A percentile compares a stretch with the other conserved stretches of the same genome.
These are phyloP conservation scores for Atalantia buxifolia DNA, from an alignment of 345 rosid species.

Conservation along the genomic window DNA sequence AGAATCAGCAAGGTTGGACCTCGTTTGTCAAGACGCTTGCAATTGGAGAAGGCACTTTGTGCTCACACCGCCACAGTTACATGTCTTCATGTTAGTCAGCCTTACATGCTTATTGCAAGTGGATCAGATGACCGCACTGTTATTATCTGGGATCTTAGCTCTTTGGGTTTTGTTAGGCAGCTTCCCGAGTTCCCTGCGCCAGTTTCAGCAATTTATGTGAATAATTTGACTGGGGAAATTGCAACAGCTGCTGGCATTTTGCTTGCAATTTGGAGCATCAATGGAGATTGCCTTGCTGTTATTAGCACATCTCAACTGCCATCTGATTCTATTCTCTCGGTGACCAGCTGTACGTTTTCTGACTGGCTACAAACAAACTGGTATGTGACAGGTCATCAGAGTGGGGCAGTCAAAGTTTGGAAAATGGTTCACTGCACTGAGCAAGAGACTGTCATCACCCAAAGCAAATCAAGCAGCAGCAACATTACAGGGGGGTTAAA, in stretches of 20 bases:
- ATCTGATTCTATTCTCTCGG: slow-evolving; percentile 86
- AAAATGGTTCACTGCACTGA: slow-evolving; percentile 77
- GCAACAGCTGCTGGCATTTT: slow-evolving; percentile 93
- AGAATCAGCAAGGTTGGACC: slow-evolving; percentile 69
- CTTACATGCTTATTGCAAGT: slow-evolving; percentile 90
- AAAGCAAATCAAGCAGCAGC: slow-evolving; percentile 44
- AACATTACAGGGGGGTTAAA: slow-evolving; percentile 52
- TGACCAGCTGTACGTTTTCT: slow-evolving; percentile 74
- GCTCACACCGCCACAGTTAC: slow-evolving; percentile 83
- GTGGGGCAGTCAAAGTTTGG: slow-evolving; percentile 98
- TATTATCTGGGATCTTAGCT: slow-evolving; percentile 94
- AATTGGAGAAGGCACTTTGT: slow-evolving; percentile 74
- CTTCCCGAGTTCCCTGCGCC: slow-evolving; percentile 86
- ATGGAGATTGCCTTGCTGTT: slow-evolving; percentile 94
- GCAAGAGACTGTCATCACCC: slow-evolving; percentile 39
- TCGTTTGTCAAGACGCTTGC: slow-evolving; percentile 52
- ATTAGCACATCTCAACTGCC: slow-evolving; percentile 93
- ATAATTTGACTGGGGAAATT: slow-evolving; percentile 91
- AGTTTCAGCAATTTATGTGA: slow-evolving; percentile 84
- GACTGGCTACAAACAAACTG: slow-evolving; percentile 95
- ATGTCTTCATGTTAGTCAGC: slow-evolving; percentile 92
- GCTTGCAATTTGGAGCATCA: slow-evolving; percentile 97
- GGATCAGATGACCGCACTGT: slow-evolving; percentile 98
- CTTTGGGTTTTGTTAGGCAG: slow-evolving; percentile 80
- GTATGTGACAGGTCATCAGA: slow-evolving; percentile 98